phyloP scores from a whole-genome alignment of 75 land plant genomes.

The Gnetum montanum region DNA sequence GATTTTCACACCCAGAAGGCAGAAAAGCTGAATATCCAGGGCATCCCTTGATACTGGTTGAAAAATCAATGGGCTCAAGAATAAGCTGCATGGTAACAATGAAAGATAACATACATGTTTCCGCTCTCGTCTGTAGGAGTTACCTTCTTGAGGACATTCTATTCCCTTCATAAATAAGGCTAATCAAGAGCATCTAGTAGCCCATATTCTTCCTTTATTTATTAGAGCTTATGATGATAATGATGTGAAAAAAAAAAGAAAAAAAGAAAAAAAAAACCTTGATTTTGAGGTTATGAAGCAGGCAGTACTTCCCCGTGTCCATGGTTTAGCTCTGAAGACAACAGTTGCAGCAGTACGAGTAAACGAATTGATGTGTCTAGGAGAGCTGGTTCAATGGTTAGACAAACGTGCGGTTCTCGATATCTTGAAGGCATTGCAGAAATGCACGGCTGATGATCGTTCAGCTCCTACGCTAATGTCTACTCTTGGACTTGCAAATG shows the following conservation, averaged over 20 bases:
- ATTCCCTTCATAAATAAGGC: too few relatives aligned
- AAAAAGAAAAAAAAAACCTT: constrained; percentile 95
- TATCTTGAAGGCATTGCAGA: constrained; percentile 82
- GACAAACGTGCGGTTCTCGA: constrained; percentile 77
- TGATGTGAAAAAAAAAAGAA: constrained; percentile 83
- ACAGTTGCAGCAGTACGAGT: constrained; percentile 99
- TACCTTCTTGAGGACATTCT: too few relatives aligned
- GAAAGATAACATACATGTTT: constrained; percentile 27
- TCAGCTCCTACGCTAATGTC: constrained; percentile 99
- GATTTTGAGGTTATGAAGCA: constrained; percentile 88
- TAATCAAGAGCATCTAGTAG: constrained; percentile 56
- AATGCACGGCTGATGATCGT: constrained; percentile 97
- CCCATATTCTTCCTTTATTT: constrained; percentile 81
- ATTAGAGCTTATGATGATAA: constrained; percentile 93
- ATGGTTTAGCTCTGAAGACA: constrained; percentile 89
- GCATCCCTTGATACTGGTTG: constrained; percentile 73
- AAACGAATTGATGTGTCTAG: constrained; percentile 85
- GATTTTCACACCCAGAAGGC: constrained; percentile 52
- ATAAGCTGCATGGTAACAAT: constrained; percentile 89
- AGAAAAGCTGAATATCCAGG: constrained; percentile 54
- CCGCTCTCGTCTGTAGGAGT: too few relatives aligned
- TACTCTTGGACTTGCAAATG: constrained; percentile 75
- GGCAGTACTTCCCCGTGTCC: constrained; percentile 90
- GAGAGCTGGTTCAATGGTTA: constrained; percentile 69
- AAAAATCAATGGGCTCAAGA: constrained; percentile 97